Base-by-base conservation (phyloP, 768 basidiomycete species). In the Gloeostereum incarnatum region DNA sequence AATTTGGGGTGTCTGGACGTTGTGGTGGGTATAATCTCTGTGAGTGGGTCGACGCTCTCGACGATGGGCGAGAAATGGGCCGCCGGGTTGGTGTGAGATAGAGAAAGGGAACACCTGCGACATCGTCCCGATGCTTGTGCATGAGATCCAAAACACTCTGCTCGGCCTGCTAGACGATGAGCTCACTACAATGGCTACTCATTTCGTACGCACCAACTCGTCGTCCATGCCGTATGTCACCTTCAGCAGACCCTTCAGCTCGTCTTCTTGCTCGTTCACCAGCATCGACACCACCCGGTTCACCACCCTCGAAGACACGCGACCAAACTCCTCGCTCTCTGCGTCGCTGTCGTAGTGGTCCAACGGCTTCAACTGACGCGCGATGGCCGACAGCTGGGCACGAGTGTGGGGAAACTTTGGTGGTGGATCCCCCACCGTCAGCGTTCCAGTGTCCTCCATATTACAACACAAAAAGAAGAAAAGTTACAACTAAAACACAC, bases 101-200 rank as follows among this genome's bases (percentile, higher is more conserved):
- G 40, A 88, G 63, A 54, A 90, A 90, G 0, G 86, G 85, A 5
- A 87, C 81, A 14, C 83, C 82, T 9, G 81, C 77, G 27, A 82
- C 63, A 63, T 88, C 81, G 69, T 94, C 91, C 44, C 78, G 71
- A 57, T 92, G 87, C 60, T 86, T 84, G 62, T 97, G 93, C 93
- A 97, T 96, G 45, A 96, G 73, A 53, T 94, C 90, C 14, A 97
- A 67, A 42, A 92, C 87, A 54, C 81, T 76, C 49, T 92, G 85
- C 53, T 96, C 92, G 45, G 90, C 65, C 83, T 88, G 49, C 4
- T 36, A 32, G 27, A 11, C 13, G n/a, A 37, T 39, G 43, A 43
- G 49, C 27, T 52, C 31, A 20, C 22, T 24, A 38, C 25, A 20
- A 33, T 43, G 40, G 44, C 34, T 31, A 48, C 36, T 38, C 30